Conservation (phyloP, 129 eudicot genomes). For the sunflower (Helianthus annuus) region HanXRQr2.0-SUNRISE NC_035435.2:82610724-82611223, state of each 20-base stretch:
- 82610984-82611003: conserved; percentile 39
- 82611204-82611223: conserved; percentile 15
- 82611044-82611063: conserved; percentile 68
- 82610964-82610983: conserved; percentile 48
- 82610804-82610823: no score
- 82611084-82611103: conserved; percentile 53
- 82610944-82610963: conserved; percentile 44
- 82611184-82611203: conserved; percentile 40
- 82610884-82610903: background rate
- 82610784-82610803: no score
- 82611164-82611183: conserved; percentile 43
- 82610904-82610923: background rate
- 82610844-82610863: no score
- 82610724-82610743: no score
- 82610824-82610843: no score
- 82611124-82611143: conserved; percentile 48
- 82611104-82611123: conserved; percentile 34
- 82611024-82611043: conserved; percentile 46
- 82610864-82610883: no score
- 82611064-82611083: conserved; percentile 39
- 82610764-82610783: no score
- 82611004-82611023: conserved; percentile 55
- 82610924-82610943: background rate
- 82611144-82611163: conserved; percentile 36
- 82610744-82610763: no score